Evolutionary conservation across 192 early-diverging fungal species (phyloP).

Genomic region (Spizellomyces sp.): DNA sequence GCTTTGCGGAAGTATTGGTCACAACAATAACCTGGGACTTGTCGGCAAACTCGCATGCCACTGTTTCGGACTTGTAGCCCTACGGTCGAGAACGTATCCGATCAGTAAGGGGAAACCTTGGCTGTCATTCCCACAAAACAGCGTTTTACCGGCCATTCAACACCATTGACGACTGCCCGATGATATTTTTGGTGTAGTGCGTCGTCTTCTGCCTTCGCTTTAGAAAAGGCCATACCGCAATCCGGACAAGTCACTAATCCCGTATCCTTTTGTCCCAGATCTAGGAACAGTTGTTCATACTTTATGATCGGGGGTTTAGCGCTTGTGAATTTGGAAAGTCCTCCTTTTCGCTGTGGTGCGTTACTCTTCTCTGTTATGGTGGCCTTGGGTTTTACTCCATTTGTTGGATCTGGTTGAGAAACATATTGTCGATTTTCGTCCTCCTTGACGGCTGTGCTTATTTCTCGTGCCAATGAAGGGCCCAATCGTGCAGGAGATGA

Average conservation of each 20-base stretch:
- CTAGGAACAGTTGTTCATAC: conserved; percentile 30
- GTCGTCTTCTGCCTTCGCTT: conserved; percentile 20
- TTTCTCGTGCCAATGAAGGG: no score
- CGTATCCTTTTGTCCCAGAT: conserved; percentile 27
- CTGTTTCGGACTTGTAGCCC: conserved; percentile 19
- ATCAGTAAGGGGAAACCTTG: not conserved
- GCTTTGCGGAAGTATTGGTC: not conserved
- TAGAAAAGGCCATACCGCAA: conserved; percentile 23
- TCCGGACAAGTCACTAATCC: conserved; percentile 6
- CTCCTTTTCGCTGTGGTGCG: no score
- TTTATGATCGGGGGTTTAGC: not conserved
- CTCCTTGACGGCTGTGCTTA: no score
- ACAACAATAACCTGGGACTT: conserved; percentile 8
- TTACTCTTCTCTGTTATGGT: no score
- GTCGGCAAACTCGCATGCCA: conserved; percentile 9
- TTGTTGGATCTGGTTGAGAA: no score
- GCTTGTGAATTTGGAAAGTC: no score
- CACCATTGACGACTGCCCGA: conserved; percentile 17
- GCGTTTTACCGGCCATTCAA: conserved; percentile 20
- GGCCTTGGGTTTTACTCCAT: no score
- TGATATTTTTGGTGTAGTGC: conserved; percentile 24
- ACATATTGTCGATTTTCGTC: no score
- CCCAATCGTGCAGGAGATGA: no score
- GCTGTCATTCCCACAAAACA: not conserved
- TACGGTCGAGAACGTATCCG: not conserved